Conservation (phyloP, 352 stramenopile genomes). For the Phytophthora macrochlamydospora region DNA sequence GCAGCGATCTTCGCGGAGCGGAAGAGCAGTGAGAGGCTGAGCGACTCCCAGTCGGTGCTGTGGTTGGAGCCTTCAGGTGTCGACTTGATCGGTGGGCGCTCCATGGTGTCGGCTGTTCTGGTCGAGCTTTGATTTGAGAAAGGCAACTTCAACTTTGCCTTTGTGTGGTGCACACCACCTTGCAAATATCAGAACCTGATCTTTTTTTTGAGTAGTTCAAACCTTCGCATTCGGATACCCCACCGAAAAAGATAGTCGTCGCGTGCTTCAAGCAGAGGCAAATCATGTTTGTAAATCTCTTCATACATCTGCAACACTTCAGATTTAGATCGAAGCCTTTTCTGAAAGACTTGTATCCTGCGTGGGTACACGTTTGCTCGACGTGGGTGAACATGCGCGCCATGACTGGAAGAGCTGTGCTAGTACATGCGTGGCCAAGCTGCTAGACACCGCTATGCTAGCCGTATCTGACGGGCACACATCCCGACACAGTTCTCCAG, state of each 20-base stretch:
- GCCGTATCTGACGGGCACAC: too few species aligned
- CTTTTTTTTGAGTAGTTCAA: background rate
- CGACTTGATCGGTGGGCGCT: too few species aligned
- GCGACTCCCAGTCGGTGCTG: background rate
- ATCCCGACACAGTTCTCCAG: background rate
- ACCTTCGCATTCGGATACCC: background rate
- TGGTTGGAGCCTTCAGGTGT: background rate
- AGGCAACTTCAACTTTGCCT: background rate
- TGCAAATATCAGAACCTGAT: too few species aligned
- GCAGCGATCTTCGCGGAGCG: background rate
- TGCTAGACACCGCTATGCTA: too few species aligned
- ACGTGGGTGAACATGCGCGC: background rate
- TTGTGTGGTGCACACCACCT: too few species aligned
- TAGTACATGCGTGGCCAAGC: too few species aligned
- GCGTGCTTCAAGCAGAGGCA: background rate
- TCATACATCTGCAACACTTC: background rate
- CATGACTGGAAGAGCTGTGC: background rate
- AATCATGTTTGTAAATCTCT: background rate
- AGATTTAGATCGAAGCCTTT: background rate
- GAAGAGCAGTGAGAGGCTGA: background rate
- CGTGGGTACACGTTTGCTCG: background rate
- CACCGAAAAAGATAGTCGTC: background rate
- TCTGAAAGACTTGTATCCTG: background rate
- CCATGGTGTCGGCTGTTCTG: background rate
- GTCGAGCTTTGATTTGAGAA: background rate